A percentile compares a stretch with the other conserved stretches of the same genome.
Evolutionary conservation across 306 rosid species (phyloP).

Genomic region (Malus sieversii): DNA sequence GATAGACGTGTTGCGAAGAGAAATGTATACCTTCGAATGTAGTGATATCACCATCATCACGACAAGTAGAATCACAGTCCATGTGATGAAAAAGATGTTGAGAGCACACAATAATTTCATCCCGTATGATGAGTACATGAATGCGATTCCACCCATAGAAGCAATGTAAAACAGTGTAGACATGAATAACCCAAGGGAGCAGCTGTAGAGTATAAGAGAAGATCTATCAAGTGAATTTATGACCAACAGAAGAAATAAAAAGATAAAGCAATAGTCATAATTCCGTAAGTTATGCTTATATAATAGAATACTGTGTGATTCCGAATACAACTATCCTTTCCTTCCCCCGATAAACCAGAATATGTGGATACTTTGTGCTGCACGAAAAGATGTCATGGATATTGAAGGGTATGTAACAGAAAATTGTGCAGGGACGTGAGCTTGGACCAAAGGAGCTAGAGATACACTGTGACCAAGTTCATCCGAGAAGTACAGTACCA

Average conservation of each 20-base stretch:
- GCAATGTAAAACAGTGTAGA: conserved; percentile 63
- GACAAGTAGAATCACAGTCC: conserved; percentile 72
- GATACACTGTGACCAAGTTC: too few relatives aligned
- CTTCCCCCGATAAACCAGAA: too few relatives aligned
- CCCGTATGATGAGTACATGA: conserved; percentile 48
- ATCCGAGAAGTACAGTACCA: too few relatives aligned
- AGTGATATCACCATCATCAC: conserved; percentile 59
- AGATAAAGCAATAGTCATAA: not conserved
- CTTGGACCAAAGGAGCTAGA: not conserved
- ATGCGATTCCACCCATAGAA: conserved; percentile 56
- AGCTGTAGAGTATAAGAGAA: conserved; percentile 43
- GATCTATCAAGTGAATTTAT: not conserved
- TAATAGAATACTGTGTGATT: too few relatives aligned
- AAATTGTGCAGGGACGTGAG: not conserved
- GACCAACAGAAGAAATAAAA: not conserved
- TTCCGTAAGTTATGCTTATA: too few relatives aligned
- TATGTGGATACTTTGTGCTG: too few relatives aligned
- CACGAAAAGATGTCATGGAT: not conserved
- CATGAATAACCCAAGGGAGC: conserved; percentile 58
- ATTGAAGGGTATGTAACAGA: too few relatives aligned
- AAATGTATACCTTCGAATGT: conserved; percentile 56
- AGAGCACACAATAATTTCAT: conserved; percentile 49
- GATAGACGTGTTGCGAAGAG: not conserved
- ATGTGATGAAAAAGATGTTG: conserved; percentile 76
- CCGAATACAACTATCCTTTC: too few relatives aligned